Conservation (phyloP, 192 early-diverging fungal species). For the Lobosporangium transversale region DNA sequence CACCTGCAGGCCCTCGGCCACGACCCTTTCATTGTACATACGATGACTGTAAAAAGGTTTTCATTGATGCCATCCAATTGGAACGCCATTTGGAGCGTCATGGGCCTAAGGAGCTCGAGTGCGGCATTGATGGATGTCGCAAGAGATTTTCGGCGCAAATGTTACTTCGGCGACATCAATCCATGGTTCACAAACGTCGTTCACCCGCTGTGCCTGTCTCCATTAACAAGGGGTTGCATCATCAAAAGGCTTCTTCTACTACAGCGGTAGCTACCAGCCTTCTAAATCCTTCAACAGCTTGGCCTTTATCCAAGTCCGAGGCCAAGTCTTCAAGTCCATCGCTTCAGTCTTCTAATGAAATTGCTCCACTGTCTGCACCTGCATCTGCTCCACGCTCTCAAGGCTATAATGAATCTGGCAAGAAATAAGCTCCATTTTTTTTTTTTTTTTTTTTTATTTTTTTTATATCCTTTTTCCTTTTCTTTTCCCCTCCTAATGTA, state of each 20-base stretch:
- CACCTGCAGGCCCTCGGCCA: constrained; percentile 18
- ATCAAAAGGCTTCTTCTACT: constrained; percentile 5
- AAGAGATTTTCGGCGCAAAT: constrained; percentile 51
- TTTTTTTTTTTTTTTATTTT: constrained; percentile 10
- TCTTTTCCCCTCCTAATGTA: constrained; percentile 9
- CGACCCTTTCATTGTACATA: constrained; percentile 46
- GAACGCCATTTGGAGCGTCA: constrained; percentile 51
- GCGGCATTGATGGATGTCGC: constrained; percentile 50
- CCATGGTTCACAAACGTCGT: constrained; percentile 49
- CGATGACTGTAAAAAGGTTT: constrained; percentile 52
- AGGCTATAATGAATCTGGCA: too few relatives aligned
- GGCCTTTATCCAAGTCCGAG: too few relatives aligned
- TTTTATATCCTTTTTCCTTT: too few relatives aligned
- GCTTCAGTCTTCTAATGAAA: background rate
- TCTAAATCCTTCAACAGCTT: background rate
- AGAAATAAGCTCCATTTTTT: too few relatives aligned
- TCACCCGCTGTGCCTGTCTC: constrained; percentile 25
- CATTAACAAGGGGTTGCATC: constrained; percentile 5
- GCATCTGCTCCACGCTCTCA: constrained; percentile 3
- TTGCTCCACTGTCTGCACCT: background rate
- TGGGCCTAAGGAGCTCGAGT: constrained; percentile 50
- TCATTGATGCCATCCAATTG: constrained; percentile 43
- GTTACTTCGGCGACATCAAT: constrained; percentile 50
- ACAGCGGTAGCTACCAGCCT: background rate
- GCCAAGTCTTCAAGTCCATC: background rate